Percentiles rank a stretch among this genome's conserved stretches.
These are phyloP conservation scores for Cordia subcordata DNA, from an alignment of 257 asterid species.

Conservation along the genomic window DNA sequence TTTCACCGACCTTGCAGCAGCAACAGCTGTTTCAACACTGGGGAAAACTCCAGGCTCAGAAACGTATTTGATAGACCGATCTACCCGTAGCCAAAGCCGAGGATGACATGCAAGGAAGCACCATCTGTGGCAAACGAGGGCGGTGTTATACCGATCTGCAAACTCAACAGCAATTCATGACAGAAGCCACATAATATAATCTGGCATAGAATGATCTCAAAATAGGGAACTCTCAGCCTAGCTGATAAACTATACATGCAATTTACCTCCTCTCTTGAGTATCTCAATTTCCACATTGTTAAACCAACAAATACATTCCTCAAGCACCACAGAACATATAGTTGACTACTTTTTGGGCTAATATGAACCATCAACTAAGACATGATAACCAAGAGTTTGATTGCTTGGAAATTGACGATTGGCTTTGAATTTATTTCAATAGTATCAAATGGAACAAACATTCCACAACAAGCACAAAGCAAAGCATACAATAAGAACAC, in stretches of 20 bases:
- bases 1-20: conserved; percentile 76
- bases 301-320: too few relatives aligned
- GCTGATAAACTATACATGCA: not conserved
- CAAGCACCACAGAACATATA: too few relatives aligned
- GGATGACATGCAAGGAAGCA: conserved; percentile 95
- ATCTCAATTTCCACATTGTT: too few relatives aligned
- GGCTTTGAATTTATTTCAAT: too few relatives aligned
- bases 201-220: conserved; percentile 6
- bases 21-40: conserved; percentile 74
- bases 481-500: too few relatives aligned
- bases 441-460: too few relatives aligned
- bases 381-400: too few relatives aligned
- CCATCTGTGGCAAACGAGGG: conserved; percentile 99
- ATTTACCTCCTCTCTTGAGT: too few relatives aligned
- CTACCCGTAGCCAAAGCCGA: conserved; percentile 91
- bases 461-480: too few relatives aligned
- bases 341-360: too few relatives aligned
- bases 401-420: too few relatives aligned
- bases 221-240: not conserved
- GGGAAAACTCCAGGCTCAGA: conserved; percentile 79
- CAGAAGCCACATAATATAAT: conserved; percentile 27
- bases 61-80: conserved; percentile 60
- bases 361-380: too few relatives aligned
- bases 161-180: conserved; percentile 61
- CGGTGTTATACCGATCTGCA: conserved; percentile 99